Conservation (phyloP, 2,329 filamentous ascomycete genomes). For the Phyllosticta citriasiana region DNA sequence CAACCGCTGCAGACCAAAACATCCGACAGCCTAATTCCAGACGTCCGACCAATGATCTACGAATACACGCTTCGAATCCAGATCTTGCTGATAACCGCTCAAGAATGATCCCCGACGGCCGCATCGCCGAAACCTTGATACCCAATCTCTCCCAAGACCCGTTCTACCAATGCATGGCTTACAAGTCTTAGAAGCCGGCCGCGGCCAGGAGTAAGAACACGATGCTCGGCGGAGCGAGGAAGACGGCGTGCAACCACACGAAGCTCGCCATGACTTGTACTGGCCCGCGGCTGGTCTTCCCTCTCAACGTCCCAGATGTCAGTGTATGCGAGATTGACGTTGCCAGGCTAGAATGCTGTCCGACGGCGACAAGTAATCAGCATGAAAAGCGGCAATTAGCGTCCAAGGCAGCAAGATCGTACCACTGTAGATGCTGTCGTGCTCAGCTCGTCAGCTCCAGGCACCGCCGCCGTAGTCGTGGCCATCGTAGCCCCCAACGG, state of each 20-base stretch:
- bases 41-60: neutral
- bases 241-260: neutral
- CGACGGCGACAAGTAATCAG: neutral
- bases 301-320: neutral
- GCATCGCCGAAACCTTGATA: neutral
- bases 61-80: neutral
- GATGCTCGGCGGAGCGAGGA: neutral
- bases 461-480: neutral
- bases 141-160: neutral
- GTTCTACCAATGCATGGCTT: neutral
- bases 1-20: neutral
- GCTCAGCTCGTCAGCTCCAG: neutral
- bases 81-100: neutral
- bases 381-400: neutral
- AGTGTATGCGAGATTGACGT: neutral
- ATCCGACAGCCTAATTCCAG: neutral
- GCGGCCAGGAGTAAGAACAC: neutral
- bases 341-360: neutral
- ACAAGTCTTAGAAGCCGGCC: neutral
- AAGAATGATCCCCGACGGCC: neutral
- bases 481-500: neutral
- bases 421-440: neutral
- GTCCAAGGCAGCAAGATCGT: neutral
- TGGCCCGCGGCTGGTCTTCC: no score
- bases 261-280: neutral